These are phyloP conservation scores for Citrus inodora DNA, from an alignment of 345 rosid species.

Conservation along the genomic window DNA sequence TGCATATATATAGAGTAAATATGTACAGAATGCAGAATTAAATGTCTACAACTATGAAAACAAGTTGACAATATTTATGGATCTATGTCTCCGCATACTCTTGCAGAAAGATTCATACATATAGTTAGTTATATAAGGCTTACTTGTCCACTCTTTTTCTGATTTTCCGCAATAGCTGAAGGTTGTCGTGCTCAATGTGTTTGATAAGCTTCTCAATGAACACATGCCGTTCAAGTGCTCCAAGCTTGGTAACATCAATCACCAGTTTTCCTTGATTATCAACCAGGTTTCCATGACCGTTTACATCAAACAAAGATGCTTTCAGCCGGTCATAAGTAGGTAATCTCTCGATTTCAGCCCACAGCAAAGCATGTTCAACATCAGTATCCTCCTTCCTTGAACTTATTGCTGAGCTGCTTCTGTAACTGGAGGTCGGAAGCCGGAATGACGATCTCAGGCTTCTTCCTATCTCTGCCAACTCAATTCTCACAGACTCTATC, in stretches of 20 bases:
- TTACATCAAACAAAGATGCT: constrained; percentile 41
- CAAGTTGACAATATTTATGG: too few species aligned
- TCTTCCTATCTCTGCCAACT: constrained; percentile 60
- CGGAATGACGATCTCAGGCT: constrained; percentile 61
- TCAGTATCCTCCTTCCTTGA: constrained; percentile 29
- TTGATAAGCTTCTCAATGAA: constrained; percentile 64
- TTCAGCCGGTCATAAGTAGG: constrained; percentile 62
- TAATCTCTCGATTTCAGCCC: constrained; percentile 69
- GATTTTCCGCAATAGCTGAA: constrained; percentile 44
- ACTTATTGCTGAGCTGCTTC: constrained; percentile 20
- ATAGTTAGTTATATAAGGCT: background rate
- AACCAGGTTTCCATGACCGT: constrained; percentile 11
- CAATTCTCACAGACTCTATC: constrained; percentile 60
- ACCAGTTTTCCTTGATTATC: constrained; percentile 31
- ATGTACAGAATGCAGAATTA: too few species aligned
- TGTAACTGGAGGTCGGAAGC: constrained; percentile 35
- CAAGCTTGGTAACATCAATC: constrained; percentile 56
- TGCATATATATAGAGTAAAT: too few species aligned
- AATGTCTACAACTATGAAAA: too few species aligned
- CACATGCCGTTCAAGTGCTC: constrained; percentile 43
- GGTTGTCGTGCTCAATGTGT: constrained; percentile 67
- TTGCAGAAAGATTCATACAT: background rate
- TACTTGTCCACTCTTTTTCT: constrained; percentile 55
- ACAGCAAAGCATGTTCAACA: constrained; percentile 44
- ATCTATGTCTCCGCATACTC: too few species aligned